These are phyloP conservation scores for Arabis alpina DNA, from an alignment of 345 rosid genomes.

Conservation along the genomic window DNA sequence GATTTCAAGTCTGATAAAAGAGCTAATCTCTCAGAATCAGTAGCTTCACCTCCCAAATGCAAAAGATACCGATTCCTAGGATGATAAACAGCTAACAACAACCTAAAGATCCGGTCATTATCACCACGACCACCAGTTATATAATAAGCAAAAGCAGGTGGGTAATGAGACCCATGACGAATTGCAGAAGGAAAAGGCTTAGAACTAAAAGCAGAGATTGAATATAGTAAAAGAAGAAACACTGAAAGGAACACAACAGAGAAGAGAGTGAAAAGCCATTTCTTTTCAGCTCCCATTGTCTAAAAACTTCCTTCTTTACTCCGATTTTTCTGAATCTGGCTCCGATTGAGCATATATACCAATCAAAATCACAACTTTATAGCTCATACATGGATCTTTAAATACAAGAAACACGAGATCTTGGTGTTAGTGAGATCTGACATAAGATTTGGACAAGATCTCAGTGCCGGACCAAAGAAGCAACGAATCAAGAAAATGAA, in stretches of 20 bases:
- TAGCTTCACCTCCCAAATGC: constrained; percentile 82
- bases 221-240: constrained; percentile 69
- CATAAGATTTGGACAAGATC: constrained; percentile 36
- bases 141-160: constrained; percentile 93
- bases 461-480: constrained; percentile 28
- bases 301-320: neutral
- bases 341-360: constrained; percentile 49
- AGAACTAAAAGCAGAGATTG: constrained; percentile 74
- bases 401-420: constrained; percentile 22
- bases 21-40: constrained; percentile 68
- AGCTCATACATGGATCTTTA: constrained; percentile 32
- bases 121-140: constrained; percentile 82
- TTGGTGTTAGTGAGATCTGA: constrained; percentile 28
- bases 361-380: constrained; percentile 11
- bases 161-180: constrained; percentile 77
- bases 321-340: constrained; percentile 23
- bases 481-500: constrained; percentile 25
- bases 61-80: constrained; percentile 91
- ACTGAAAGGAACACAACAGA: constrained; percentile 72
- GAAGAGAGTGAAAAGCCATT: constrained; percentile 89
- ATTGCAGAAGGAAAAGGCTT: constrained; percentile 69
- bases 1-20: constrained; percentile 64
- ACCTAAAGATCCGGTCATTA: constrained; percentile 70
- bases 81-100: constrained; percentile 88
- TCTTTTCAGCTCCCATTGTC: constrained; percentile 91